Conservation (phyloP, 345 rosid species). For the Eucalyptus albens region DNA sequence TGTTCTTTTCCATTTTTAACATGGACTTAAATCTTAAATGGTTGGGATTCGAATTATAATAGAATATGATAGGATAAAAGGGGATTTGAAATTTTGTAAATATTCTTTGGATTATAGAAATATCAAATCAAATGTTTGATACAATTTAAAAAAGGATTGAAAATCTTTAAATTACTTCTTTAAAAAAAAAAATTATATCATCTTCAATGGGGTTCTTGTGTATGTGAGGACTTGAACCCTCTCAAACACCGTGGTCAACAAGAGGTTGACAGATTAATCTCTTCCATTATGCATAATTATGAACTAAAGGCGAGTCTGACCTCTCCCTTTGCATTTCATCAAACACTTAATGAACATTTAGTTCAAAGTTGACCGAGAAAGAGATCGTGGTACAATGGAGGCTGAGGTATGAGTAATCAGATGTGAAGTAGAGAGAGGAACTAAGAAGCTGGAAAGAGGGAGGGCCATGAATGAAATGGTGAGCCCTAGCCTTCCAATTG, state of each 20-base stretch:
- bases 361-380: neutral
- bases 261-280: neutral
- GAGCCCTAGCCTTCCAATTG: neutral
- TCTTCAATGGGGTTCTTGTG: neutral
- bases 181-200: neutral
- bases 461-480: neutral
- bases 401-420: neutral
- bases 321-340: neutral
- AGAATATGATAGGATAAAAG: no score
- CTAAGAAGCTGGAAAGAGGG: neutral
- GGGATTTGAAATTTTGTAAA: no score
- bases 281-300: no score
- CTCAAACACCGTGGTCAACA: neutral
- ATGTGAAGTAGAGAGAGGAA: neutral
- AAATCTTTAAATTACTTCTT: neutral
- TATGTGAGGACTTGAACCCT: neutral
- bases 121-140: neutral
- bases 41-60: fast-evolving
- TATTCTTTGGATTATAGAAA: no score
- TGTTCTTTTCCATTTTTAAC: no score
- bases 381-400: neutral
- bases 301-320: neutral
- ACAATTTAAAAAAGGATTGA: no score
- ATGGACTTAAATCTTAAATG: no score
- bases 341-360: neutral